Percentiles rank a stretch among this genome's conserved stretches.
These are phyloP conservation scores for Mucor saturninus DNA, from an alignment of 371 early-diverging fungal species.

Conservation along the genomic window DNA sequence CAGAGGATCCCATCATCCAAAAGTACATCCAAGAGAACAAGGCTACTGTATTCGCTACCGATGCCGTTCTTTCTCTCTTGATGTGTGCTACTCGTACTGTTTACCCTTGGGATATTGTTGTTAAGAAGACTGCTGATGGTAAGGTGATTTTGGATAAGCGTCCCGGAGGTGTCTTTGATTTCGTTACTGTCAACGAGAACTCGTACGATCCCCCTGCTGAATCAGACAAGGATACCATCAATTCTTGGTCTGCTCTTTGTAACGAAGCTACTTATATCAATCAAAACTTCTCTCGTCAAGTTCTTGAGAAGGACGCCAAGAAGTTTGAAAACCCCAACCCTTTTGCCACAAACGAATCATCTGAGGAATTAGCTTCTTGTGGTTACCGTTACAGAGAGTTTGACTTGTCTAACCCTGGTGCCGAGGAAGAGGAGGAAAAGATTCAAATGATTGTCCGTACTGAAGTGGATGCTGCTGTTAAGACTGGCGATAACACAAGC, in stretches of 20 bases:
- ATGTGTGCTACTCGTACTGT: slow-evolving; percentile 94
- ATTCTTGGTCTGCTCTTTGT: slow-evolving; percentile 86
- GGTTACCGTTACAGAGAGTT: slow-evolving; percentile 91
- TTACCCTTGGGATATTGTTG: slow-evolving; percentile 95
- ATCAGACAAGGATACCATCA: slow-evolving; percentile 87
- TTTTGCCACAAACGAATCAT: slow-evolving; percentile 66
- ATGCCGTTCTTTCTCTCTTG: slow-evolving; percentile 85
- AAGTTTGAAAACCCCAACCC: slow-evolving; percentile 77
- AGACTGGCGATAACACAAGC: slow-evolving; percentile 59
- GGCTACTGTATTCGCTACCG: slow-evolving; percentile 89
- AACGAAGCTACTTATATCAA: slow-evolving; percentile 91
- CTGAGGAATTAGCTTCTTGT: slow-evolving; percentile 65
- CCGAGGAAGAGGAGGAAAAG: slow-evolving; percentile 42
- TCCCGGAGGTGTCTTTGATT: slow-evolving; percentile 77
- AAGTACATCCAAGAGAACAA: slow-evolving; percentile 67
- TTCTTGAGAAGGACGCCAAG: slow-evolving; percentile 65
- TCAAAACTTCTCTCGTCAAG: slow-evolving; percentile 86
- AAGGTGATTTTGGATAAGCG: slow-evolving; percentile 93
- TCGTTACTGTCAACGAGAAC: slow-evolving; percentile 94
- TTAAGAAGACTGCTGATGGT: slow-evolving; percentile 81
- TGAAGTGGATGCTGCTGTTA: slow-evolving; percentile 85
- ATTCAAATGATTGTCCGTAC: slow-evolving; percentile 85
- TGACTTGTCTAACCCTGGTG: slow-evolving; percentile 52
- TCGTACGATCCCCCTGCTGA: slow-evolving; percentile 92
- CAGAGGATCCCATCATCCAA: slow-evolving; percentile 80